Evolutionary conservation across 2,329 filamentous ascomycete species (phyloP).

Genomic region (Nemania sp.): DNA sequence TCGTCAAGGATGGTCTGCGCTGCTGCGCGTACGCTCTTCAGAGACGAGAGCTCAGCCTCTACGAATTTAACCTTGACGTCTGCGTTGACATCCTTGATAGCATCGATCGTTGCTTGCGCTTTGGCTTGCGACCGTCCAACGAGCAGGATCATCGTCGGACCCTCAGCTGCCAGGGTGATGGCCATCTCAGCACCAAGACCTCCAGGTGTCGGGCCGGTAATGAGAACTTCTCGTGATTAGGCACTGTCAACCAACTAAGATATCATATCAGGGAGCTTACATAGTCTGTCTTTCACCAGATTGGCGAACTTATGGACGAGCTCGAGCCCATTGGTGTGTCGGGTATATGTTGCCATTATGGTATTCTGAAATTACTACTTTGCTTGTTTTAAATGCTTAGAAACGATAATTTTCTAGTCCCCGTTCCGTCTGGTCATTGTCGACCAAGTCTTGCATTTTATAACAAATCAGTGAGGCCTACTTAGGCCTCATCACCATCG

Average conservation of each 20-base stretch:
- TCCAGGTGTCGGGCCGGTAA: conserved; percentile 40
- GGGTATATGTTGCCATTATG: conserved; percentile 27
- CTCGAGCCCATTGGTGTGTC: conserved; percentile 27
- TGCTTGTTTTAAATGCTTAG: no score
- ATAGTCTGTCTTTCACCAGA: conserved; percentile 28
- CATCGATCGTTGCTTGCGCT: conserved; percentile 35
- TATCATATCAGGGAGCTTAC: conserved; percentile 4
- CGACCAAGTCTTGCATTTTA: conserved; percentile 7
- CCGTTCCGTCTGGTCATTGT: neutral
- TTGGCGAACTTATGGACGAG: conserved; percentile 32
- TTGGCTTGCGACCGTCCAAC: conserved; percentile 35
- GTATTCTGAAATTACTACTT: conserved; percentile 4
- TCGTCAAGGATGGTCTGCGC: conserved; percentile 37
- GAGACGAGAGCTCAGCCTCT: conserved; percentile 35
- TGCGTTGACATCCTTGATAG: conserved; percentile 31
- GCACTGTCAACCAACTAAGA: neutral
- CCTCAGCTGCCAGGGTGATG: conserved; percentile 36
- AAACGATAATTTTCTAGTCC: no score
- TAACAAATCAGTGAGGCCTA: neutral
- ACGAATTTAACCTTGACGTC: conserved; percentile 35
- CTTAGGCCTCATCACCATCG: neutral
- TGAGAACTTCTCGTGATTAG: conserved; percentile 32
- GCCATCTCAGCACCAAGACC: conserved; percentile 40
- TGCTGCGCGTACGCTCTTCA: conserved; percentile 39
- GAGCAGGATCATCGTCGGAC: conserved; percentile 37